Percentiles rank a stretch among this genome's conserved stretches.
Conservation (phyloP, 257 asterid genomes). For the Capsicum chinense region DNA sequence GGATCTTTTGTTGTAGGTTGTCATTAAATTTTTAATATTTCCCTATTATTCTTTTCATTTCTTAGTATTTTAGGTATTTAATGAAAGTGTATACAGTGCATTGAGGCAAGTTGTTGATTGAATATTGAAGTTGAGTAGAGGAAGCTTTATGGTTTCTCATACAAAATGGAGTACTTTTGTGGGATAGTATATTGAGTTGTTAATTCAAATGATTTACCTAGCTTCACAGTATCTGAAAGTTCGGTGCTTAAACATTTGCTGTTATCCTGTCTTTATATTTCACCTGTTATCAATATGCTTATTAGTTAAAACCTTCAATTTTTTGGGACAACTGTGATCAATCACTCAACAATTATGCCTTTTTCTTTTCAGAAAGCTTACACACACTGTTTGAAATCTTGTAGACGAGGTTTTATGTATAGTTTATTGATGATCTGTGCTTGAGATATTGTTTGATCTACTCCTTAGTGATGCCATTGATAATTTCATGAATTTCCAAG, state of each 20-base stretch:
- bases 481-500: not conserved
- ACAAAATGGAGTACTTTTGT: slow-evolving; percentile 16
- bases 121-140: slow-evolving; percentile 24
- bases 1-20: not conserved
- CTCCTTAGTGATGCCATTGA: not conserved
- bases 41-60: not conserved
- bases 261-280: slow-evolving; percentile 9
- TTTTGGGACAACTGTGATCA: slow-evolving; percentile 9
- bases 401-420: not conserved
- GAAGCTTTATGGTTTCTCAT: not conserved
- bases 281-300: not conserved
- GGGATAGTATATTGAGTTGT: not conserved
- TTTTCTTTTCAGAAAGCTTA: not conserved
- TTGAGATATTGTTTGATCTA: not conserved
- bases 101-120: slow-evolving; percentile 26
- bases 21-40: not conserved
- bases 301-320: slow-evolving; percentile 20
- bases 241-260: not conserved
- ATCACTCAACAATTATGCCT: slow-evolving; percentile 23
- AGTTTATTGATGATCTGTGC: not conserved
- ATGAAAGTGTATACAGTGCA: not conserved
- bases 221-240: slow-evolving; percentile 23
- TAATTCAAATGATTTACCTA: slow-evolving; percentile 1
- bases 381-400: slow-evolving; percentile 6
- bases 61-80: not conserved